Conservation (phyloP, 78 protist genomes). For the Dictyostelium intermedium region DNA sequence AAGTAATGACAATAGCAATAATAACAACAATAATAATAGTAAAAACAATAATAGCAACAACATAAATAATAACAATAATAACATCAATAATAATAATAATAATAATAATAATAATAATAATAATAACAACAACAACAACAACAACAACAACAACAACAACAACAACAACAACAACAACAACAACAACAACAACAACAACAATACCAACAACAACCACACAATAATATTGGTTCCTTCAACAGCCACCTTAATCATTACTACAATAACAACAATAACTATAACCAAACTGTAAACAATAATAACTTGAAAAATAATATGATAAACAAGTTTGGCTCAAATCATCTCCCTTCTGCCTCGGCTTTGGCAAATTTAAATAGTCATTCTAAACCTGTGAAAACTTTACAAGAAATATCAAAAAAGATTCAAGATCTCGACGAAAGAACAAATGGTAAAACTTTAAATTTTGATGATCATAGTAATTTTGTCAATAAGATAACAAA, state of each 20-base stretch:
- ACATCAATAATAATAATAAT: neutral
- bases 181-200: neutral
- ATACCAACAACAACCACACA: neutral
- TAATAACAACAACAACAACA: neutral
- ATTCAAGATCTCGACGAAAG: neutral
- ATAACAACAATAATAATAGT: neutral
- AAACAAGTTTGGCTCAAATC: neutral
- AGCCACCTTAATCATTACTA: neutral
- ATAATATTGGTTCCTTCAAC: too few species aligned
- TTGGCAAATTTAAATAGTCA: neutral
- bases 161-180: neutral
- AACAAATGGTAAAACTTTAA: neutral
- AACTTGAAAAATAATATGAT: neutral
- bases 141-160: neutral
- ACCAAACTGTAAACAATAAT: neutral
- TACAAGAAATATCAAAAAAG: neutral
- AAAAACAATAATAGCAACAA: neutral
- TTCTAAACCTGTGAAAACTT: neutral
- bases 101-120: neutral
- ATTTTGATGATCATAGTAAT: neutral
- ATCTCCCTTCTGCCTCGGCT: neutral
- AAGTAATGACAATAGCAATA: neutral
- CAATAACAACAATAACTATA: neutral
- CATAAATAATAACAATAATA: neutral
- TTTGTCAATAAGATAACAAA: neutral